phyloP scores from a whole-genome alignment of 2,329 filamentous ascomycete species.

The Diaporthe eres region DNA sequence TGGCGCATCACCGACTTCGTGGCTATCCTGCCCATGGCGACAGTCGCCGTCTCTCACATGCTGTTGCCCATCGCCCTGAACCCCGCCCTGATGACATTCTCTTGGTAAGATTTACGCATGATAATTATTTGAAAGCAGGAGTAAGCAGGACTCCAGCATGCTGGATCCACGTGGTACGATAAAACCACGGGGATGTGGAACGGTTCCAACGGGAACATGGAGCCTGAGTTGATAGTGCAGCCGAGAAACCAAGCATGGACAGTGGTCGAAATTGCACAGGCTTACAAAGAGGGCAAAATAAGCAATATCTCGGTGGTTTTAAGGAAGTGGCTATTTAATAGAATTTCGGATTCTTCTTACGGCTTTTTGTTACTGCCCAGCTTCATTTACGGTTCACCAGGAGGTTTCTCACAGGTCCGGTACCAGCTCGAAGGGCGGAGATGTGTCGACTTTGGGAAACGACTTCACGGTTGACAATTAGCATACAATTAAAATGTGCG shows the following conservation, averaged over 20 bases:
- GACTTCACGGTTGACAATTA: too few relatives aligned
- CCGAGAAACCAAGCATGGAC: too few relatives aligned
- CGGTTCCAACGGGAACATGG: not conserved
- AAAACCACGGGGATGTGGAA: not conserved
- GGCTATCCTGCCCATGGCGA: slow-evolving; percentile 82
- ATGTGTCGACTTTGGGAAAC: not conserved
- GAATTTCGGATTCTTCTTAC: not conserved
- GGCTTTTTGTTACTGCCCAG: rapidly evolving
- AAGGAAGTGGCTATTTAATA: too few relatives aligned
- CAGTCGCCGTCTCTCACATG: slow-evolving; percentile 78
- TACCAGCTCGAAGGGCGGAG: not conserved
- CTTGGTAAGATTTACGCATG: slow-evolving; percentile 66
- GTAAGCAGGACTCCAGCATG: not conserved
- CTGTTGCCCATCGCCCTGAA: slow-evolving; percentile 81
- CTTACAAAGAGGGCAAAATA: not conserved
- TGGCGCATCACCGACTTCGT: slow-evolving; percentile 81
- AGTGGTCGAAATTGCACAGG: not conserved
- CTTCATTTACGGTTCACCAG: not conserved
- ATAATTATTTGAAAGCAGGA: not conserved
- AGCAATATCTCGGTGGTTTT: not conserved
- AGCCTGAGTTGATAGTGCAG: too few relatives aligned
- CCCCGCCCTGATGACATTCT: slow-evolving; percentile 85
- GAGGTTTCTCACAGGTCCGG: not conserved
- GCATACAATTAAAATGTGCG: too few relatives aligned
- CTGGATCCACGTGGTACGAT: too few relatives aligned